These are phyloP conservation scores for Floccularia luteovirens DNA, from an alignment of 768 basidiomycete species.

Conservation along the genomic window DNA sequence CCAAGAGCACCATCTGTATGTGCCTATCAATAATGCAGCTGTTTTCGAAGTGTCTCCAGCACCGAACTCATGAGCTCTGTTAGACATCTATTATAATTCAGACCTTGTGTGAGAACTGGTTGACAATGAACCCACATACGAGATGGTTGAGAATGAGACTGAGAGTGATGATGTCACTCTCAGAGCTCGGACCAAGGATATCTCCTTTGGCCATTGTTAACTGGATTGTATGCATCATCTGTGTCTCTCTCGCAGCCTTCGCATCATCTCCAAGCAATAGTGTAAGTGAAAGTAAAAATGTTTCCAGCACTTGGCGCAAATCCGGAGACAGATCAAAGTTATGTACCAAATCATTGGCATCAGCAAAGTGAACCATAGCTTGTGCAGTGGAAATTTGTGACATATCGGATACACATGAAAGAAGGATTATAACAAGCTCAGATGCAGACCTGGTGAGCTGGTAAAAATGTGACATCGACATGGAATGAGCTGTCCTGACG, in stretches of 20 bases:
- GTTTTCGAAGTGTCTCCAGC: conserved; percentile 48
- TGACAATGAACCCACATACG: conserved; percentile 32
- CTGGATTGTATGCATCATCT: conserved; percentile 61
- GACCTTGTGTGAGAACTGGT: conserved; percentile 2
- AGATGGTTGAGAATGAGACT: conserved; percentile 54
- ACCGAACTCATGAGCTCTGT: conserved; percentile 55
- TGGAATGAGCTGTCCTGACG: conserved; percentile 46
- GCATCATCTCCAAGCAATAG: conserved; percentile 62
- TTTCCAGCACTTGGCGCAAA: conserved; percentile 51
- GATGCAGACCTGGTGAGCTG: conserved; percentile 51
- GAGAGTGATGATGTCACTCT: conserved; percentile 59
- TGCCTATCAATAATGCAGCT: conserved; percentile 44
- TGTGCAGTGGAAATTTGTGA: conserved; percentile 57
- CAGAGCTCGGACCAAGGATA: conserved; percentile 47
- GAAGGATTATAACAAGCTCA: conserved; percentile 53
- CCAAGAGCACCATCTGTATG: conserved; percentile 59
- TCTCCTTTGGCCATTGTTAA: conserved; percentile 51
- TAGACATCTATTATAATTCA: conserved; percentile 36
- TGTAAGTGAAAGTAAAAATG: conserved; percentile 49
- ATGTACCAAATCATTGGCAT: conserved; percentile 47
- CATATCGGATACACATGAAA: conserved; percentile 54
- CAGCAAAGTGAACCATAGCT: conserved; percentile 39
- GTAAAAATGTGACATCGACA: conserved; percentile 52
- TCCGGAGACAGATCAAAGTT: conserved; percentile 43
- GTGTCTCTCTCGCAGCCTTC: conserved; percentile 62